Percentiles rank a stretch among this genome's conserved stretches.
Evolutionary conservation across 352 stramenopile species (phyloP).

Genomic region (Pythium phragmitis): DNA sequence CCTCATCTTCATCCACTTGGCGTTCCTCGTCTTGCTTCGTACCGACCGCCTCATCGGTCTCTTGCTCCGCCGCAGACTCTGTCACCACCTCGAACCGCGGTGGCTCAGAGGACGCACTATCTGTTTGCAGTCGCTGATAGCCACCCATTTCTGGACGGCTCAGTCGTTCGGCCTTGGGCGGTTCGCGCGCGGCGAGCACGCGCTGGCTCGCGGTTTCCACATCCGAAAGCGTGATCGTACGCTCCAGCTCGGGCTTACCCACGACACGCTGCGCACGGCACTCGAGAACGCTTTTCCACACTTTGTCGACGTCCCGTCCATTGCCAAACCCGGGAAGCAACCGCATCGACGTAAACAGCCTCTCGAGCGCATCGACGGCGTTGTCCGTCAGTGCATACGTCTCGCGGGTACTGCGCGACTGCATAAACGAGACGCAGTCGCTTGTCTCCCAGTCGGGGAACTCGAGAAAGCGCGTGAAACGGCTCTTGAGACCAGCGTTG

Average conservation of each 20-base stretch:
- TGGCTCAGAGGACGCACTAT: slow-evolving; percentile 5
- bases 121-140: slow-evolving; percentile 4
- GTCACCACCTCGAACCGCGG: slow-evolving; percentile 2
- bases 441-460: slow-evolving; percentile 87
- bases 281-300: slow-evolving; percentile 66
- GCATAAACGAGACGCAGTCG: slow-evolving; percentile 76
- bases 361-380: slow-evolving; percentile 28
- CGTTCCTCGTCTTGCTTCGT: slow-evolving; percentile 21
- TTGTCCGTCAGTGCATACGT: slow-evolving; percentile 38
- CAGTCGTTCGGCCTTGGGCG: slow-evolving; percentile 34
- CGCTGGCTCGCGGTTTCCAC: slow-evolving; percentile 34
- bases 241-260: slow-evolving; percentile 37
- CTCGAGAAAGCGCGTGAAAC: slow-evolving; percentile 88
- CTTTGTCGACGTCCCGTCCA: slow-evolving; percentile 60
- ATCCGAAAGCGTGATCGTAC: slow-evolving; percentile 47
- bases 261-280: slow-evolving; percentile 66
- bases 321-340: slow-evolving; percentile 65
- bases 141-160: slow-evolving; percentile 18
- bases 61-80: not conserved
- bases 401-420: slow-evolving; percentile 38
- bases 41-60: not conserved
- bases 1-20: slow-evolving; percentile 24
- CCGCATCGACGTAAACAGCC: slow-evolving; percentile 43
- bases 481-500: slow-evolving; percentile 89
- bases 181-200: slow-evolving; percentile 41